A percentile compares a stretch with the other conserved stretches of the same genome.
Conservation (phyloP, 2,329 filamentous ascomycete genomes). For the Botrytis aclada region DNA sequence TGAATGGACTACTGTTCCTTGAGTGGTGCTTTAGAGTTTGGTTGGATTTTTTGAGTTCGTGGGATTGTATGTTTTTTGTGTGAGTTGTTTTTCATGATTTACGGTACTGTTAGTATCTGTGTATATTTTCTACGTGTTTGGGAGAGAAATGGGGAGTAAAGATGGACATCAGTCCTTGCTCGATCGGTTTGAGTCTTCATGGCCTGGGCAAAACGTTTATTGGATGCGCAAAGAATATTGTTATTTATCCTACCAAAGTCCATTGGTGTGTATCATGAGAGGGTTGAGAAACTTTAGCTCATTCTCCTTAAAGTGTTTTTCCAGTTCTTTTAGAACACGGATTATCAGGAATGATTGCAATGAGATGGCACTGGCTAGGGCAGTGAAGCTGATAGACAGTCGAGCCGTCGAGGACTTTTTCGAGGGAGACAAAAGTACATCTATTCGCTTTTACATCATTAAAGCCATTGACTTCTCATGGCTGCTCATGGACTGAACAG, state of each 20-base stretch:
- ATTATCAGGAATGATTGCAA: background rate
- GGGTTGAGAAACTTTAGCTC: too few species aligned
- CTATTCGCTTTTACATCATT: too few species aligned
- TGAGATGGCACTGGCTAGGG: background rate
- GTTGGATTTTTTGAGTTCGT: background rate
- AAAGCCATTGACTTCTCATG: too few species aligned
- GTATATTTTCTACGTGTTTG: background rate
- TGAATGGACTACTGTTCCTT: background rate
- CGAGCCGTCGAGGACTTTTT: too few species aligned
- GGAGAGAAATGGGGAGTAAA: background rate
- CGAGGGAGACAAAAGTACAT: too few species aligned
- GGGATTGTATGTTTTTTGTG: background rate
- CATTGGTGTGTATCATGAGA: background rate
- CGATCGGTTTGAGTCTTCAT: background rate
- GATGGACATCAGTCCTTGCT: too few species aligned
- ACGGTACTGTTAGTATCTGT: background rate
- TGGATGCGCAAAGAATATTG: background rate
- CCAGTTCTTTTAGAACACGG: background rate
- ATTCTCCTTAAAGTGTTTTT: background rate
- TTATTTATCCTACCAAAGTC: background rate
- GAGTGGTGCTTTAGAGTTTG: background rate
- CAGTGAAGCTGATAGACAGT: too few species aligned
- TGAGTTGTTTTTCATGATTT: rapidly evolving
- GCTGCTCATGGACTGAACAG: too few species aligned
- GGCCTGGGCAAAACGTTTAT: background rate